Evolutionary conservation across 2,329 filamentous ascomycete species (phyloP).

Genomic region (Rosellinia necatrix): DNA sequence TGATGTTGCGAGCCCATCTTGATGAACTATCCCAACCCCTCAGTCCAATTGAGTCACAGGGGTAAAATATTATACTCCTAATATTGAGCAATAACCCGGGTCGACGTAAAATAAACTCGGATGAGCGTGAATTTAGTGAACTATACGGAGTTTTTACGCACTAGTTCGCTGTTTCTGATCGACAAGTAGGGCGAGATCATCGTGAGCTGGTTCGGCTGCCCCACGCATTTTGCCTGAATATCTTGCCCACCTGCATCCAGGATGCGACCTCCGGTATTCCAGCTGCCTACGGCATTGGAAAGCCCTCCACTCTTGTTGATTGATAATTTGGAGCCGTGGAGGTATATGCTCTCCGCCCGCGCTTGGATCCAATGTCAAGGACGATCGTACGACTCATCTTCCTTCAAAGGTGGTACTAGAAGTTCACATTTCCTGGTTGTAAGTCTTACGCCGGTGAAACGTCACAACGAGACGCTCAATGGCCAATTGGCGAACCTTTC

Average conservation of each 20-base stretch:
- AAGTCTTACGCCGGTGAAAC: background rate
- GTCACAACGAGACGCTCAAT: background rate
- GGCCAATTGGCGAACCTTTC: background rate
- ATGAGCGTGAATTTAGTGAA: too few species aligned
- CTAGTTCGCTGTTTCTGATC: background rate
- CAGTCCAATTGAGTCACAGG: background rate
- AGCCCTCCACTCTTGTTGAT: background rate
- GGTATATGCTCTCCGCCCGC: background rate
- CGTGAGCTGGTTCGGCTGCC: constrained; percentile 7
- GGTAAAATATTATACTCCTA: background rate
- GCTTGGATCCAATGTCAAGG: background rate
- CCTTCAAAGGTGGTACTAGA: background rate
- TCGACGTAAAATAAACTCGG: background rate
- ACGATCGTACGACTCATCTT: too few species aligned
- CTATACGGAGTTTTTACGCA: background rate
- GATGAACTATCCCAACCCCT: background rate
- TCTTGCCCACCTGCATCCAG: constrained; percentile 9
- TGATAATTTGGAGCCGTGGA: background rate
- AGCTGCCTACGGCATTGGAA: constrained; percentile 1
- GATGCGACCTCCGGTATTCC: background rate
- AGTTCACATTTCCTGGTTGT: background rate
- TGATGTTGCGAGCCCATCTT: background rate
- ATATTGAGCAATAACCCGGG: background rate
- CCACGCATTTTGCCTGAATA: constrained; percentile 25
- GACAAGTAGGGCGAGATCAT: constrained; percentile 18